Evolutionary conservation across 108 stramenopile species (phyloP), one percentile per base, ranked within the genome.

Genomic region (Pseudonitzschia delicatissima): DNA sequence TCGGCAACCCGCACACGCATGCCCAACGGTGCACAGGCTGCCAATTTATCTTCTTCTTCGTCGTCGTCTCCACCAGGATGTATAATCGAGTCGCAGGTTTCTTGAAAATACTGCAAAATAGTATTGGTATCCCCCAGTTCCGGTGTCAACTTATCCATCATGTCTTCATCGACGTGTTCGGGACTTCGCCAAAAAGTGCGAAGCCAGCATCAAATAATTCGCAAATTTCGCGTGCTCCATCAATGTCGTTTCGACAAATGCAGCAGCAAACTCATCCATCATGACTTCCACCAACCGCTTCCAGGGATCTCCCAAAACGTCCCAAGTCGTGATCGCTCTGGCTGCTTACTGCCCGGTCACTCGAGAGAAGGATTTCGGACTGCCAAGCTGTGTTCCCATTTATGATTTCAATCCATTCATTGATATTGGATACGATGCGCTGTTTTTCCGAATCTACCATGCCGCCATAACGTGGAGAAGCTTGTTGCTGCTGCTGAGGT

Each of bases 221-320:
- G 91, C 91, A 15, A 87, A 67, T 55, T 88, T 90, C 1, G 85
- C 85, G 20, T 75, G 65, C 61, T 90, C 88, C 88, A 90, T 81
- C 3, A 90, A 42, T 18, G 89, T 69, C 29, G 79, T 78, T 60
- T 93, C 91, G 8, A 87, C 83, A 50, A 90, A 79, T 11, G 73
- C 64, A 18, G 74, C 64, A 5, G 75, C 63, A 60, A 81, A 88
- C 52, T 93, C 91, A 1, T 88, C 87, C 4, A 87, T 72, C 73
- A 90, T 67, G 8, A 81, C 88, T 61, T 78, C 65, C 21, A 79
- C 66, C 39, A 93, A 50, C 25, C 59, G 59, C n/a, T 64, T 88
- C 77, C 61, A 93, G 64, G 9, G 88, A 87, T 49, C 69, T 27
- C 15, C 77, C 84, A 45, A 93, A 82, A 33, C 83, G 53, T 25